These are phyloP conservation scores for Cardiospermum halicacabum DNA, from an alignment of 345 rosid genomes.

Conservation along the genomic window DNA sequence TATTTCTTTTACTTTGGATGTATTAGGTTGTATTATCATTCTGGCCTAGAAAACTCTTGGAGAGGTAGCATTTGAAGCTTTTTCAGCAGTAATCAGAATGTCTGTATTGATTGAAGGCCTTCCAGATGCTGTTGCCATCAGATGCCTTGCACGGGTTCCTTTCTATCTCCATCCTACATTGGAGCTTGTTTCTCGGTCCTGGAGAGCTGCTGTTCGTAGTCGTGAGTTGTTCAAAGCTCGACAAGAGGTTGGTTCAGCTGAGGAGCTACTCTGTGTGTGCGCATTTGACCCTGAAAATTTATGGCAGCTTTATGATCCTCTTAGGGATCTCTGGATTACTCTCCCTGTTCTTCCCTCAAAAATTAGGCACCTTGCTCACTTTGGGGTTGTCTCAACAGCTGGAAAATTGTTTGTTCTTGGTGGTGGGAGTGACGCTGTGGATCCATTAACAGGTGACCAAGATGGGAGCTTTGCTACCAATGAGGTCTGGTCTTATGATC, in stretches of 20 bases:
- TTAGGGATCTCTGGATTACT: slow-evolving; percentile 76
- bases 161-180: slow-evolving; percentile 61
- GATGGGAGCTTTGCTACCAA: slow-evolving; percentile 88
- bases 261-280: slow-evolving; percentile 73
- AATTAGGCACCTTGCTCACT: slow-evolving; percentile 80
- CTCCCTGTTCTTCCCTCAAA: slow-evolving; percentile 86
- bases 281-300: slow-evolving; percentile 91
- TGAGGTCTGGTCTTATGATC: slow-evolving; percentile 95
- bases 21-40: slow-evolving; percentile 26
- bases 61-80: slow-evolving; percentile 20
- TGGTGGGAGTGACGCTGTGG: slow-evolving; percentile 95
- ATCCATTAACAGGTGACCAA: slow-evolving; percentile 87
- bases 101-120: slow-evolving; percentile 89
- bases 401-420: slow-evolving; percentile 87
- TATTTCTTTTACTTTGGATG: not conserved
- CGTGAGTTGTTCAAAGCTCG: slow-evolving; percentile 73
- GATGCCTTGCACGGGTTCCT: slow-evolving; percentile 95
- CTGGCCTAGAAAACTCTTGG: slow-evolving; percentile 9
- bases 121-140: slow-evolving; percentile 81
- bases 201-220: slow-evolving; percentile 75
- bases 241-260: slow-evolving; percentile 58
- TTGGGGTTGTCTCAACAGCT: slow-evolving; percentile 60
- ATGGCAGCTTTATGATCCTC: slow-evolving; percentile 94
- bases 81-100: slow-evolving; percentile 54
- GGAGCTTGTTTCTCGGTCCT: slow-evolving; percentile 93